phyloP scores from a whole-genome alignment of 2,329 filamentous ascomycete species.

The Clonostachys sp. region DNA sequence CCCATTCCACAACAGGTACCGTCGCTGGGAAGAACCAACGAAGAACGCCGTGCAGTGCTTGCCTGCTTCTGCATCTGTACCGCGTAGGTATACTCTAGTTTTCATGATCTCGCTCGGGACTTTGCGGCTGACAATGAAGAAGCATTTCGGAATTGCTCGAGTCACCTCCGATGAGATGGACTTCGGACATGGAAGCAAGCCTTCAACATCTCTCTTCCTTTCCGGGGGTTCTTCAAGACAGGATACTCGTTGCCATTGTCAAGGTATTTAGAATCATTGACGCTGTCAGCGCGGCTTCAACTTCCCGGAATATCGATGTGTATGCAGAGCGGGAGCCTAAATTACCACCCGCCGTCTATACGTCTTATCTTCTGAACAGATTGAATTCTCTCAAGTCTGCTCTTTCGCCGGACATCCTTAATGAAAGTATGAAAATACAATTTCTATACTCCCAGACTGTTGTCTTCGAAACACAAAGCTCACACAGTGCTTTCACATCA shows the following conservation, averaged over 20 bases:
- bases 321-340: neutral
- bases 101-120: neutral
- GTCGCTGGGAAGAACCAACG: constrained; percentile 13
- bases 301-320: constrained; percentile 2
- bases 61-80: constrained; percentile 18
- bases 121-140: neutral
- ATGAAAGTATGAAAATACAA: too few relatives aligned
- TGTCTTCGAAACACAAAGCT: neutral
- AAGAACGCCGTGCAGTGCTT: constrained; percentile 19
- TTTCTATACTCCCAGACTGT: neutral
- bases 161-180: constrained; percentile 51
- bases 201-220: constrained; percentile 37
- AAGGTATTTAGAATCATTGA: constrained; percentile 32
- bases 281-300: constrained; percentile 16
- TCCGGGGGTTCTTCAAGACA: constrained; percentile 43
- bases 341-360: constrained; percentile 15
- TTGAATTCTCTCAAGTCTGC: too few relatives aligned
- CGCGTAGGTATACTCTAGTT: constrained; percentile 10
- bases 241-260: constrained; percentile 31
- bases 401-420: too few relatives aligned
- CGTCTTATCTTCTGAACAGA: too few relatives aligned
- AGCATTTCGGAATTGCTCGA: constrained; percentile 18
- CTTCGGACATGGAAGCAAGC: constrained; percentile 52
- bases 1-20: constrained; percentile 7
- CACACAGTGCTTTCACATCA: constrained; percentile 7